phyloP scores from a whole-genome alignment of 371 early-diverging fungal genomes.

The Funneliformis caledonium region DNA sequence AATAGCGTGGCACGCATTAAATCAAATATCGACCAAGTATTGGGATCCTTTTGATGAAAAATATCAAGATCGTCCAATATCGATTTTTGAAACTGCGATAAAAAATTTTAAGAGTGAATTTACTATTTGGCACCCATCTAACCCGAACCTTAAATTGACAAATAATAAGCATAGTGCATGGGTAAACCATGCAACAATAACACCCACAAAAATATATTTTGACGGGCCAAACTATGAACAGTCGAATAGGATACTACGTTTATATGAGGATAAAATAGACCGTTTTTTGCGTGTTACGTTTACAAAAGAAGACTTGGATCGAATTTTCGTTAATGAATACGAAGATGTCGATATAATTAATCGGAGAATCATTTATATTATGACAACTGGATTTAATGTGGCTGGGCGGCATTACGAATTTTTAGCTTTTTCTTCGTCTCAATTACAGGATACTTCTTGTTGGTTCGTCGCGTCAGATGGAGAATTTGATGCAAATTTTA shows the following conservation, averaged over 20 bases:
- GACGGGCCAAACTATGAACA: slow-evolving; percentile 24
- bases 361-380: neutral
- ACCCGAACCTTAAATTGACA: neutral
- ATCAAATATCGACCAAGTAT: neutral
- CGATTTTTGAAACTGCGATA: neutral
- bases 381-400: slow-evolving; percentile 1
- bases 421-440: slow-evolving; percentile 72
- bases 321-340: neutral
- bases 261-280: slow-evolving; percentile 8
- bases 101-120: neutral
- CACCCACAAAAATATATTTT: slow-evolving; percentile 32
- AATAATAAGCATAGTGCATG: slow-evolving; percentile 1
- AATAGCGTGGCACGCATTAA: slow-evolving; percentile 2
- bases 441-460: slow-evolving; percentile 70
- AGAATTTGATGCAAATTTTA: slow-evolving; percentile 55
- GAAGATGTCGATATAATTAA: neutral
- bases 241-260: slow-evolving; percentile 31
- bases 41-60: slow-evolving; percentile 30
- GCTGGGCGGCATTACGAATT: slow-evolving; percentile 66
- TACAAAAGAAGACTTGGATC: slow-evolving; percentile 23
- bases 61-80: slow-evolving; percentile 17
- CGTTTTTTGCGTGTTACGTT: slow-evolving; percentile 31
- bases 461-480: slow-evolving; percentile 68
- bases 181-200: slow-evolving; percentile 30
- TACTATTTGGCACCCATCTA: slow-evolving; percentile 6